phyloP scores from a whole-genome alignment of 495 filamentous ascomycete species.

The Hypoxylon cercidicola region DNA sequence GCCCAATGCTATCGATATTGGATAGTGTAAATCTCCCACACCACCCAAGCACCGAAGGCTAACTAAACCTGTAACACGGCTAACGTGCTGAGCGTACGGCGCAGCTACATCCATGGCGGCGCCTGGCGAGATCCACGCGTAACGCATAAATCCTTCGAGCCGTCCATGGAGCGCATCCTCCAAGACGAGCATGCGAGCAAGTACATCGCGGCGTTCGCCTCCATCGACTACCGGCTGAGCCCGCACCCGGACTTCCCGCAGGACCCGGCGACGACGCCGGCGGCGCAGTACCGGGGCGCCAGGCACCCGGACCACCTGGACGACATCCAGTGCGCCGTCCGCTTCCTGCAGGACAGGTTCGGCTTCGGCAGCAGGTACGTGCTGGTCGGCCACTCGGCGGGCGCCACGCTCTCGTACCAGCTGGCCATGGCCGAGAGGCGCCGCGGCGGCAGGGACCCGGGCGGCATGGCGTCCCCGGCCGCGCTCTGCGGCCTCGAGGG shows the following conservation, averaged over 20 bases:
- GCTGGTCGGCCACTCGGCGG: conserved; percentile 80
- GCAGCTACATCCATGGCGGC: conserved; percentile 85
- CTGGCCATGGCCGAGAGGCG: conserved; percentile 59
- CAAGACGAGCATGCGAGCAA: conserved; percentile 20
- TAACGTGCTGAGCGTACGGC: conserved; percentile 9
- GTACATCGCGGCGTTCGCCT: conserved; percentile 71
- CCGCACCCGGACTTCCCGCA: conserved; percentile 71
- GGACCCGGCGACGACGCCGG: conserved; percentile 47
- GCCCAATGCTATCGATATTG: conserved; percentile 32
- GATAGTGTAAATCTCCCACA: conserved; percentile 41
- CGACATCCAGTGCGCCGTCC: conserved; percentile 72
- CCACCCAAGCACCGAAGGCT: not conserved
- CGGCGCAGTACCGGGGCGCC: conserved; percentile 56
- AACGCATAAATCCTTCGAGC: conserved; percentile 61
- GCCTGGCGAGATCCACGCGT: conserved; percentile 81
- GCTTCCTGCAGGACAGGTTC: conserved; percentile 67
- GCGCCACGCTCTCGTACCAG: conserved; percentile 79
- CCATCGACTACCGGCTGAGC: conserved; percentile 83
- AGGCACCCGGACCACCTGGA: conserved; percentile 78
- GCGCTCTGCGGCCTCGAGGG: conserved; percentile 44
- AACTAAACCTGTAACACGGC: not conserved
- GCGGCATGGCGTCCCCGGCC: conserved; percentile 15
- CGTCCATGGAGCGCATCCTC: conserved; percentile 59
- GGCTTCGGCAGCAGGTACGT: conserved; percentile 64
- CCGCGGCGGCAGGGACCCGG: not conserved